Evolutionary conservation across 129 eudicot genomes (phyloP).

Genomic region (Mikania micrantha): DNA sequence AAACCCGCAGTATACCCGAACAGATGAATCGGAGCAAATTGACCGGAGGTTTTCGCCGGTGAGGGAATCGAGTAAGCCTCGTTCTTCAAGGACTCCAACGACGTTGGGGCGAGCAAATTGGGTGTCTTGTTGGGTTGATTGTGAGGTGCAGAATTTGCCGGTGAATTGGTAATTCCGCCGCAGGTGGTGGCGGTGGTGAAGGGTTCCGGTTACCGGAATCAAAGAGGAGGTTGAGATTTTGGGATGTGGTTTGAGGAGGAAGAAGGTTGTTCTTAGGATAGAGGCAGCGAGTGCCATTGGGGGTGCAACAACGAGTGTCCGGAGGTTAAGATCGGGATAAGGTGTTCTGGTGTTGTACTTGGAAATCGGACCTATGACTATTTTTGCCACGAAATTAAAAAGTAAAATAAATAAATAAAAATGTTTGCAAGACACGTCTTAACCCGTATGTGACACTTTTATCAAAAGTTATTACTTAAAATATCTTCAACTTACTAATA

Average conservation of each 20-base stretch:
- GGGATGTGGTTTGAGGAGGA: slow-evolving; percentile 21
- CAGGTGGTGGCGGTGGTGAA: slow-evolving; percentile 10
- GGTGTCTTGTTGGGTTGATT: background rate
- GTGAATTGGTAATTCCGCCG: slow-evolving; percentile 11
- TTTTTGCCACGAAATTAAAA: too few species aligned
- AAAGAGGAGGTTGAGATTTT: background rate
- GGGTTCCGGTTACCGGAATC: background rate
- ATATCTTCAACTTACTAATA: too few species aligned
- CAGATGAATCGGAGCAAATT: slow-evolving; percentile 25
- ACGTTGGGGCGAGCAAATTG: slow-evolving; percentile 31
- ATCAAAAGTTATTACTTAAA: too few species aligned
- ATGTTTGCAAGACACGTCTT: too few species aligned
- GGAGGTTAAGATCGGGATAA: slow-evolving; percentile 17
- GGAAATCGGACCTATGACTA: background rate
- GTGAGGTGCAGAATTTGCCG: slow-evolving; percentile 12
- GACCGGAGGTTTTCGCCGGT: slow-evolving; percentile 53
- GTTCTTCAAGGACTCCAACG: slow-evolving; percentile 51
- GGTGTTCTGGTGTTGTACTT: background rate
- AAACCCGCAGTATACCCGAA: slow-evolving; percentile 79
- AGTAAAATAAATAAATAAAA: too few species aligned
- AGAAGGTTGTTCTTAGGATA: slow-evolving; percentile 19
- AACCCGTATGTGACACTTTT: too few species aligned
- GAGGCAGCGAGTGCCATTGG: slow-evolving; percentile 17
- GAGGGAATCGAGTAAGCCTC: slow-evolving; percentile 74
- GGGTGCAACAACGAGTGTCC: background rate